Base-by-base conservation (phyloP, 2,329 filamentous ascomycete species). In the Rugonectria rugulosa region DNA sequence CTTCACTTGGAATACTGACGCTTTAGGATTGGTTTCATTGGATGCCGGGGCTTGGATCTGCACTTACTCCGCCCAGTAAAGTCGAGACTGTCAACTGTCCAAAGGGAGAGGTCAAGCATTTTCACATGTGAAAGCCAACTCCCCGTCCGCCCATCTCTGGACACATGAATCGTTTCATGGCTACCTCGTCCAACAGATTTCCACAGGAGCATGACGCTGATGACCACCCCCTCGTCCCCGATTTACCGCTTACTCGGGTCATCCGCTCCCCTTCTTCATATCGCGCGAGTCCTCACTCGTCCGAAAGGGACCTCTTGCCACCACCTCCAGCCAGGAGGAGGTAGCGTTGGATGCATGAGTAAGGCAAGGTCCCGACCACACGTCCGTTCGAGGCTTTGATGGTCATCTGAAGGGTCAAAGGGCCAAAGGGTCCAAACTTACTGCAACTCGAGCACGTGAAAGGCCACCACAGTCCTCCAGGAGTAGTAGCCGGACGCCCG, bases 41-140 rank as follows among this genome's bases (percentile, higher is more conserved):
- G n/a, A n/a, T n/a, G n/a, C n/a, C n/a, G n/a, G n/a, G n/a, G n/a
- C n/a, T n/a, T n/a, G 20, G 20, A 12, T 4, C 8, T 26, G 20
- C 7, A 29, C 15, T 8, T 12, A 23, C 36, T 21, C 23, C 36
- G 23, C 15, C 11, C 38, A 17, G 23, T 10, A 9, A 21, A 24
- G 37, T 40, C 37, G 37, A 40, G 37, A 32, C 34, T 19, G 15
- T 27, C 17, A 6, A 38, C 23, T 36, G 12, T 12, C 6, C 17
- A 37, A 15, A n/a, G n/a, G n/a, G 2, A 5, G 12, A 24, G 14
- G 19, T 31, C 26, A 19, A 31, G 4, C 10, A 29, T 36, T 58
- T 58, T 58, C 56, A 58, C 56, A 58, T 58, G 56, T 55, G 37
- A 58, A 55, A 32, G 10, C 32, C n/a, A 8, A 46, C n/a, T 17